Conservation (phyloP, 371 early-diverging fungal genomes). For the Saksenaea oblongispora region DNA sequence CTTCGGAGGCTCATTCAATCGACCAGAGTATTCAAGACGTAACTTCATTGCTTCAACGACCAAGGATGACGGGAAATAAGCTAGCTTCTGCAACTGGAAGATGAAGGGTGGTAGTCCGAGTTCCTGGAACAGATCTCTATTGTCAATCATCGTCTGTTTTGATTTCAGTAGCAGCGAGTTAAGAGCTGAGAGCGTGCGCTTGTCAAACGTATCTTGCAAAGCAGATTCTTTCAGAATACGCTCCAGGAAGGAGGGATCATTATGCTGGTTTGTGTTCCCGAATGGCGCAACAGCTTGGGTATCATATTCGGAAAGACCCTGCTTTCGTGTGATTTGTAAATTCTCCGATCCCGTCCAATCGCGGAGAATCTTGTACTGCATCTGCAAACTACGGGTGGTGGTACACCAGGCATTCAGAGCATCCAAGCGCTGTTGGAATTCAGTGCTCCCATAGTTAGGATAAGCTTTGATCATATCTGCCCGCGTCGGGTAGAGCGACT, state of each 20-base stretch:
- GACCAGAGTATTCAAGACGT: slow-evolving; percentile 71
- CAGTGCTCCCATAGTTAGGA: slow-evolving; percentile 67
- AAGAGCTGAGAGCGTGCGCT: slow-evolving; percentile 65
- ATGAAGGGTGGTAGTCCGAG: slow-evolving; percentile 73
- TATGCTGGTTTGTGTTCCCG: neutral
- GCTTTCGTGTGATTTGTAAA: slow-evolving; percentile 57
- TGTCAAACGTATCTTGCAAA: slow-evolving; percentile 77
- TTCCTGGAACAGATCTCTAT: slow-evolving; percentile 59
- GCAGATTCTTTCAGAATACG: slow-evolving; percentile 81
- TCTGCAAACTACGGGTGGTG: slow-evolving; percentile 71
- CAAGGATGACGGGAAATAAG: slow-evolving; percentile 77
- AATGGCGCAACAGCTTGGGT: neutral
- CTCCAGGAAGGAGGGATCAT: slow-evolving; percentile 76
- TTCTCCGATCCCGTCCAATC: slow-evolving; percentile 84
- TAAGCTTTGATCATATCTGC: slow-evolving; percentile 66
- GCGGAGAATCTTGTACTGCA: slow-evolving; percentile 72
- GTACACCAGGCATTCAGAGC: slow-evolving; percentile 81
- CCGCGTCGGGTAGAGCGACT: slow-evolving; percentile 76
- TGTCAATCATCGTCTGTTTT: slow-evolving; percentile 66
- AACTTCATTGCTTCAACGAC: slow-evolving; percentile 79
- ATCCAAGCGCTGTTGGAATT: slow-evolving; percentile 69
- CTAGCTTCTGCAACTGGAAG: slow-evolving; percentile 64
- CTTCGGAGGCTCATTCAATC: slow-evolving; percentile 66
- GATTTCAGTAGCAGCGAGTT: slow-evolving; percentile 58
- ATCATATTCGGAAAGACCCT: neutral